Conservation (phyloP, 768 basidiomycete genomes). For the Amanita fuliginea region DNA sequence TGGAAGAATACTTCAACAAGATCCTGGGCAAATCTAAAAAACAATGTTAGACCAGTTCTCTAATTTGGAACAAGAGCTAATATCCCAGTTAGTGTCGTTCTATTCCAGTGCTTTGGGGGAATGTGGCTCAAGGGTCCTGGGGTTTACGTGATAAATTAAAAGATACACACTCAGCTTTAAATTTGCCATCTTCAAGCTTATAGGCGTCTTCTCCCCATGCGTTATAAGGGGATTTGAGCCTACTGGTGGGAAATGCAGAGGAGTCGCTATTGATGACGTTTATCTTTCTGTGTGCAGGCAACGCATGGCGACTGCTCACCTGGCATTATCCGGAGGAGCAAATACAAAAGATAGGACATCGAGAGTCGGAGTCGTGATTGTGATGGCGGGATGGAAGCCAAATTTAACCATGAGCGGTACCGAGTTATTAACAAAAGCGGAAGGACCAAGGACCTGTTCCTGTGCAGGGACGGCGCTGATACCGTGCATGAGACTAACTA, state of each 20-base stretch:
- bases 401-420: slow-evolving; percentile 34
- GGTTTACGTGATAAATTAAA: slow-evolving; percentile 17
- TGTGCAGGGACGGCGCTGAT: slow-evolving; percentile 19
- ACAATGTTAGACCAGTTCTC: slow-evolving; percentile 9
- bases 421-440: slow-evolving; percentile 10
- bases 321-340: slow-evolving; percentile 53
- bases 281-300: slow-evolving; percentile 64
- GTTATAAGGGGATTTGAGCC: slow-evolving; percentile 40
- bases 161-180: slow-evolving; percentile 73
- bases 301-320: slow-evolving; percentile 40
- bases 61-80: slow-evolving; percentile 8
- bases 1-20: slow-evolving; percentile 94
- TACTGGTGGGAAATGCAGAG: slow-evolving; percentile 21
- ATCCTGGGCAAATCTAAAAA: slow-evolving; percentile 75
- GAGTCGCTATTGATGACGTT: slow-evolving; percentile 27
- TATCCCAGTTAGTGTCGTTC: slow-evolving; percentile 4
- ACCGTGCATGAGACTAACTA: slow-evolving; percentile 12
- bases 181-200: slow-evolving; percentile 60
- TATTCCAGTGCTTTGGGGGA: not conserved
- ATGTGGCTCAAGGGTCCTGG: slow-evolving; percentile 15
- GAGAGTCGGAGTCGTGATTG: slow-evolving; percentile 48
- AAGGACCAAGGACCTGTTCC: slow-evolving; percentile 16
- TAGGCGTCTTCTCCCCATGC: slow-evolving; percentile 68
- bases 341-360: slow-evolving; percentile 66
- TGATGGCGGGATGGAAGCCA: slow-evolving; percentile 41